phyloP scores from a whole-genome alignment of 495 filamentous ascomycete genomes.

The Pyrenula massariospora region DNA sequence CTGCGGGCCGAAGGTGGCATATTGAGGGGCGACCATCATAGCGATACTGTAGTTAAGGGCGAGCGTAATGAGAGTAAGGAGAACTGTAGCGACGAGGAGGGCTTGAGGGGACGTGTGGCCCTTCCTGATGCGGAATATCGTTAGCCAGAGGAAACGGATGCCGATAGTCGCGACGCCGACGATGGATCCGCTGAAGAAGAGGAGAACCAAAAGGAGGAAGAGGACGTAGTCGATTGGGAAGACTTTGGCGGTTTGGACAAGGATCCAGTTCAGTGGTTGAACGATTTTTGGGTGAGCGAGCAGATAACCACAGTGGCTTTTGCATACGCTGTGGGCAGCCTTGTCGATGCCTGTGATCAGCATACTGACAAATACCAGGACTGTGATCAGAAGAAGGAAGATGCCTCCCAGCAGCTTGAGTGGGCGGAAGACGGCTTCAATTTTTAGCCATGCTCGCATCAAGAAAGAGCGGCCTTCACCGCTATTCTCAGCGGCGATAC shows the following conservation, averaged over 20 bases:
- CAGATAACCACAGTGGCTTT: constrained; percentile 82
- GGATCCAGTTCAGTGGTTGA: constrained; percentile 87
- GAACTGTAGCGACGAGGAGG: constrained; percentile 77
- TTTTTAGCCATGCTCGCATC: constrained; percentile 61
- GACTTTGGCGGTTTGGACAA: constrained; percentile 67
- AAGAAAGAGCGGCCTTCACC: constrained; percentile 62
- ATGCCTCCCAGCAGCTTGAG: constrained; percentile 80
- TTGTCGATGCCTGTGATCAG: constrained; percentile 93
- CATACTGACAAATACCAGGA: constrained; percentile 83
- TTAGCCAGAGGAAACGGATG: constrained; percentile 92
- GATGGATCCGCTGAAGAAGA: constrained; percentile 79
- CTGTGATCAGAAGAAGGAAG: constrained; percentile 54
- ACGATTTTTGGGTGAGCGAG: constrained; percentile 86
- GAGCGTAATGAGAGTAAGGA: constrained; percentile 78
- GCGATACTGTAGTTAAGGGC: constrained; percentile 85
- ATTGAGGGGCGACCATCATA: constrained; percentile 89
- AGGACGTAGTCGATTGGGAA: constrained; percentile 91
- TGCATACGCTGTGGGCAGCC: constrained; percentile 86
- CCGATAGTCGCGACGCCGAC: constrained; percentile 76
- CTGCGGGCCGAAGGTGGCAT: constrained; percentile 87
- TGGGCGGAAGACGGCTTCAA: constrained; percentile 67
- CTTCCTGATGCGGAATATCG: constrained; percentile 77
- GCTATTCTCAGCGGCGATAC: constrained; percentile 67
- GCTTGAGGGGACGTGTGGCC: constrained; percentile 87
- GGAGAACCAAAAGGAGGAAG: constrained; percentile 67